Evolutionary conservation across 768 basidiomycete genomes (phyloP).

Genomic region (Pleurotus cornucopiae): DNA sequence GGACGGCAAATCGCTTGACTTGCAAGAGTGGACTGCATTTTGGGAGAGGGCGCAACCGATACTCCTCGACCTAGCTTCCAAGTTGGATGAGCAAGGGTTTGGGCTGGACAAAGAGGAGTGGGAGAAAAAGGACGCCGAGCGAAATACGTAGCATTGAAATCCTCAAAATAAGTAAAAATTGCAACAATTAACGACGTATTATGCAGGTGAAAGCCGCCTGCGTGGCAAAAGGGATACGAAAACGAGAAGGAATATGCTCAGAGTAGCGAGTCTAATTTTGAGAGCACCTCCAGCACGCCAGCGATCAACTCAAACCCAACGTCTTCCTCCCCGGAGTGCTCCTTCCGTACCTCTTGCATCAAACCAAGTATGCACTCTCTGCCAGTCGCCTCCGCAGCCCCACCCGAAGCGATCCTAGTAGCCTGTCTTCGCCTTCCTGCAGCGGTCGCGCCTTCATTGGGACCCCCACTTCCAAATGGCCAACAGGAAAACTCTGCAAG

Average conservation of each 20-base stretch:
- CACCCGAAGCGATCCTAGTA: slow-evolving; percentile 53
- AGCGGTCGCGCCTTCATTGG: slow-evolving; percentile 17
- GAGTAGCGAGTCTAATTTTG: slow-evolving; percentile 85
- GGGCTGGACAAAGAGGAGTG: slow-evolving; percentile 18
- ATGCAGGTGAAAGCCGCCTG: background rate
- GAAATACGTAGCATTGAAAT: background rate
- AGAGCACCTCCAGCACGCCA: slow-evolving; percentile 89
- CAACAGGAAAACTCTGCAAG: slow-evolving; percentile 86
- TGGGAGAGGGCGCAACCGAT: slow-evolving; percentile 22
- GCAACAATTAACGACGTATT: background rate
- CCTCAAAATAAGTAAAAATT: background rate
- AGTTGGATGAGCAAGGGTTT: slow-evolving; percentile 21
- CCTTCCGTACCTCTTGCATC: slow-evolving; percentile 68
- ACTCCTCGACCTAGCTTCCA: slow-evolving; percentile 16
- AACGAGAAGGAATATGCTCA: slow-evolving; percentile 23
- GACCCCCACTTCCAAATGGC: slow-evolving; percentile 65
- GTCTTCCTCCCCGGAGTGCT: slow-evolving; percentile 71
- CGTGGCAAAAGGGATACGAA: slow-evolving; percentile 1
- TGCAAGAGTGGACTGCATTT: slow-evolving; percentile 15
- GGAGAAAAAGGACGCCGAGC: background rate
- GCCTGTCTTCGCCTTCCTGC: slow-evolving; percentile 32
- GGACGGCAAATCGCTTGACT: background rate
- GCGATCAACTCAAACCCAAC: slow-evolving; percentile 86
- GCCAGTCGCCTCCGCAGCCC: slow-evolving; percentile 38
- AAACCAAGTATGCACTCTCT: slow-evolving; percentile 72